These are phyloP conservation scores for Fusarium virguliforme DNA, from an alignment of 2,329 filamentous ascomycete species.

Conservation along the genomic window DNA sequence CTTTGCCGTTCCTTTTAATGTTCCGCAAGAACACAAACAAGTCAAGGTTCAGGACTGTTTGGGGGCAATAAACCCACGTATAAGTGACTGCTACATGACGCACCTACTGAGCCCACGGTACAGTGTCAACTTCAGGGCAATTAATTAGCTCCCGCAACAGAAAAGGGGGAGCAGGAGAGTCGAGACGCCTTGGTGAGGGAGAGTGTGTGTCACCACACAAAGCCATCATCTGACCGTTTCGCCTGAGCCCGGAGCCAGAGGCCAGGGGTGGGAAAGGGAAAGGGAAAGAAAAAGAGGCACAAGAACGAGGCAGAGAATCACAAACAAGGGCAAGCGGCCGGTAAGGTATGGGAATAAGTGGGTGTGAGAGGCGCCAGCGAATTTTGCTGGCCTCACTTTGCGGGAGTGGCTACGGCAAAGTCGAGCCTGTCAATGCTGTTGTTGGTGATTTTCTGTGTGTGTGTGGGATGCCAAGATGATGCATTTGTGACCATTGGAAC, in stretches of 20 bases:
- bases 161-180: constrained; percentile 3
- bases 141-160: background rate
- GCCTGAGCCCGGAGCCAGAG: constrained; percentile 36
- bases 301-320: constrained; percentile 23
- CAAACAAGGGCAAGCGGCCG: constrained; percentile 20
- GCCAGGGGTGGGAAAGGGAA: background rate
- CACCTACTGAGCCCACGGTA: constrained; percentile 5
- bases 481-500: constrained; percentile 43
- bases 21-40: constrained; percentile 16
- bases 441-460: too few relatives aligned
- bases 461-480: constrained; percentile 34
- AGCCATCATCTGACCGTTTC: constrained; percentile 43
- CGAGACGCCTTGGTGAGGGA: constrained; percentile 6
- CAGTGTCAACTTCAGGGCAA: background rate
- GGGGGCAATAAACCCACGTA: constrained; percentile 14
- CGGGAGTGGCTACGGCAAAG: constrained; percentile 25
- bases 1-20: constrained; percentile 36
- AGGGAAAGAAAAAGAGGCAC: constrained; percentile 15
- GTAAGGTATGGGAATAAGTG: constrained; percentile 24
- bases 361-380: constrained; percentile 32
- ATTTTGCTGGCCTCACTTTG: constrained; percentile 25
- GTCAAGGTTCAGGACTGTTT: constrained; percentile 33
- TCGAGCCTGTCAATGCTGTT: background rate
- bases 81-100: constrained; percentile 45
- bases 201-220: constrained; percentile 38